Evolutionary conservation across 768 basidiomycete species (phyloP).

Genomic region (Artomyces pyxidatus): DNA sequence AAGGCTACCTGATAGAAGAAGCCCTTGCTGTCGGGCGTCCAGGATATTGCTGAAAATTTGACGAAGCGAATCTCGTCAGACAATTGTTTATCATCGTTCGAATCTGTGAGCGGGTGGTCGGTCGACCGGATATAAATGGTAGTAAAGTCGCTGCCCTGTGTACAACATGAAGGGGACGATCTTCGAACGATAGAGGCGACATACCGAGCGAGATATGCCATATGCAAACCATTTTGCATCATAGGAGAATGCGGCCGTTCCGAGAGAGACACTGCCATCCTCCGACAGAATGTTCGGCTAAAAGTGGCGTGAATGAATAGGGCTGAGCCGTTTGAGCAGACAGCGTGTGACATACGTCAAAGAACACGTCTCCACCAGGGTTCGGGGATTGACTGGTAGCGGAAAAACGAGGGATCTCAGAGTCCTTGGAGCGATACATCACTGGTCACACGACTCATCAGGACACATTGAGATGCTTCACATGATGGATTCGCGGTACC

Average conservation of each 20-base stretch:
- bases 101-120: constrained; percentile 41
- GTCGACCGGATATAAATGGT: constrained; percentile 64
- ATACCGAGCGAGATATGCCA: constrained; percentile 62
- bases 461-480: neutral
- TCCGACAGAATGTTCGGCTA: constrained; percentile 63
- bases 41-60: constrained; percentile 66
- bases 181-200: constrained; percentile 18
- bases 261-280: constrained; percentile 66
- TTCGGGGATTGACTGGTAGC: constrained; percentile 16
- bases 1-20: constrained; percentile 69
- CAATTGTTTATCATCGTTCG: constrained; percentile 42
- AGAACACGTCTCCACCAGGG: constrained; percentile 61
- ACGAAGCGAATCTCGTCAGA: constrained; percentile 64
- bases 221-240: constrained; percentile 70
- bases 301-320: neutral
- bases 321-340: neutral
- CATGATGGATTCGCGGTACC: constrained; percentile 14
- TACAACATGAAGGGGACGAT: neutral
- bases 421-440: constrained; percentile 50
- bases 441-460: constrained; percentile 28
- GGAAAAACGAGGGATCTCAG: constrained; percentile 42
- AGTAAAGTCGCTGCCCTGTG: constrained; percentile 65
- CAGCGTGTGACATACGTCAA: constrained; percentile 46
- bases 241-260: constrained; percentile 50
- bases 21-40: constrained; percentile 74